Evolutionary conservation across 2,329 filamentous ascomycete species (phyloP).

Genomic region (Mycosphaerella sp.): DNA sequence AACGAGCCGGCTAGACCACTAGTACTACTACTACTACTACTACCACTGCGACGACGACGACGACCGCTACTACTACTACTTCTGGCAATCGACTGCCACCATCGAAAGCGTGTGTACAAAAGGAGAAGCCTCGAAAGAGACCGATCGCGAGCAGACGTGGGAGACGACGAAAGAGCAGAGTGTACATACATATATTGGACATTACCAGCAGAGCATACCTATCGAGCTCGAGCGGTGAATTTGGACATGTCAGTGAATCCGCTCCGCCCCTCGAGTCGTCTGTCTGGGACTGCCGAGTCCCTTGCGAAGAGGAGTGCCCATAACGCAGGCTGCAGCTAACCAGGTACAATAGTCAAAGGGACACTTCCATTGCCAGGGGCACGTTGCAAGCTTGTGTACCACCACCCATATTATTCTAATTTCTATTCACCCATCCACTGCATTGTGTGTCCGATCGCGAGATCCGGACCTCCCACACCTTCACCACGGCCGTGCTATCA

Average conservation of each 20-base stretch:
- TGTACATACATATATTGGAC: constrained; percentile 22
- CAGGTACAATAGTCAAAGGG: constrained; percentile 10
- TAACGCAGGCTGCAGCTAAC: constrained; percentile 6
- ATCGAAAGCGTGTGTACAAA: constrained; percentile 2
- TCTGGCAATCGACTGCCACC: constrained; percentile 8
- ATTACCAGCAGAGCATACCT: constrained; percentile 5
- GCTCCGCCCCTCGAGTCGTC: neutral
- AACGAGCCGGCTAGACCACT: too few relatives aligned
- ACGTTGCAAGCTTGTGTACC: constrained; percentile 13
- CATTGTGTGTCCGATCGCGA: constrained; percentile 19
- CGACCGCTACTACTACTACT: constrained; percentile 12
- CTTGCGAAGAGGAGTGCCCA: neutral
- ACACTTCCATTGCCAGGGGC: constrained; percentile 13
- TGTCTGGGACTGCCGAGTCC: neutral
- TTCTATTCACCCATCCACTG: constrained; percentile 4
- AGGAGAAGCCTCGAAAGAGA: constrained; percentile 8
- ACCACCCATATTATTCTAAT: constrained; percentile 17
- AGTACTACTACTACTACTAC: too few relatives aligned
- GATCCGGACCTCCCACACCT: constrained; percentile 22
- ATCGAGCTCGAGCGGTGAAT: constrained; percentile 12
- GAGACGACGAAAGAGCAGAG: constrained; percentile 14
- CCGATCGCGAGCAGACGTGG: neutral
- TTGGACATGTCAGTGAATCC: constrained; percentile 12
- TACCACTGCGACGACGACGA: constrained; percentile 18
- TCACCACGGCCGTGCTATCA: constrained; percentile 79